Evolutionary conservation across 2,329 filamentous ascomycete genomes (phyloP), one percentile per base, ranked within the genome.

Genomic region (Purpureocillium takamizusanense): DNA sequence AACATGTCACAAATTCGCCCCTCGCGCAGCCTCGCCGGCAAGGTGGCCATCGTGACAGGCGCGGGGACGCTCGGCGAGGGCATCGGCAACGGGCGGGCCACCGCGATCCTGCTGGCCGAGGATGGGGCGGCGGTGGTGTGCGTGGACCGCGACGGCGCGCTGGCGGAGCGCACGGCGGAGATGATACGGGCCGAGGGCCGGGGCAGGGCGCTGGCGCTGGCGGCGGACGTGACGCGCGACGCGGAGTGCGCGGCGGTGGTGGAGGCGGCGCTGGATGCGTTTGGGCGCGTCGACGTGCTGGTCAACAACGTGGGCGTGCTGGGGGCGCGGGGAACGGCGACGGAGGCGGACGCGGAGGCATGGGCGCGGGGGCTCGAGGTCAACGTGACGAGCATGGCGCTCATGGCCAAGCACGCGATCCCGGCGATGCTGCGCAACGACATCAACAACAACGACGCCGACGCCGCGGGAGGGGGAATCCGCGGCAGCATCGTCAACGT

Each of bases 351-450:
- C 47, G 70, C 79, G 63, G 65, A 54, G 0, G 61, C 65, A 10
- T 84, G 76, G 75, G 62, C 69, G 0, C 65, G 63, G 36, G 67
- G 70, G 0, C 63, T 83, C 39, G 66, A 78, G 33, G 60, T 81
- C 34, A 83, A 83, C 48, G 74, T 83, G 4, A 69, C 67, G 4
- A 78, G 72, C 47, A 83, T 83, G 78, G 70, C 82, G 23, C 61
- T 72, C 39, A 81, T 83, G 75, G 62, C 64, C 14, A 79, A 80
- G 48, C 71, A 74, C 46, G 69, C 69, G 0, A 70, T 83, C 23
- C 78, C 78, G 0, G 69, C 61, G 3, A 83, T 83, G 78, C 44
- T 46, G 17, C 64, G 62, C 39, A 79, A 80, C 39, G 58, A 66
- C 21, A 10, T 5, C 21, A 10, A 10, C 21, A 10, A 25, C 6